Percentiles rank a stretch among this genome's conserved stretches.
phyloP scores from a whole-genome alignment of 805 yeast species.

The Ogataea degrootiae region DNA sequence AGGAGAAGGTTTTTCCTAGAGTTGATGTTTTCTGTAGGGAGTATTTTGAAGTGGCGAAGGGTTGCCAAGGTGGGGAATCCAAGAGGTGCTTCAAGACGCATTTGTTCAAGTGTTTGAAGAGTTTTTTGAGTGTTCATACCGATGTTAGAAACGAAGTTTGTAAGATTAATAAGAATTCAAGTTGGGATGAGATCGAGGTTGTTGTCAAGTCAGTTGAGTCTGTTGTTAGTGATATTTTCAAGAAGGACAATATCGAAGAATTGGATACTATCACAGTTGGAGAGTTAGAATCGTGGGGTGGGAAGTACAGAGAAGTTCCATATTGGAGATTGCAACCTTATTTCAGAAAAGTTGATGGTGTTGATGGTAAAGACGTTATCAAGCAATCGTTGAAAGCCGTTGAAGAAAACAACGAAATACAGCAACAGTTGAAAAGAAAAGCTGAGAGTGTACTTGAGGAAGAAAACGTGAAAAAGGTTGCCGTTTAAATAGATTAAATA shows the following conservation, averaged over 20 bases:
- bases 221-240: conserved; percentile 54
- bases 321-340: conserved; percentile 97
- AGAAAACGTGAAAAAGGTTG: neutral
- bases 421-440: conserved; percentile 8
- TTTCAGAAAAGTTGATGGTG: conserved; percentile 85
- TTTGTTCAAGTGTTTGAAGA: conserved; percentile 77
- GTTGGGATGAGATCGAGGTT: conserved; percentile 42
- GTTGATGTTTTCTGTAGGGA: conserved; percentile 81
- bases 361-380: conserved; percentile 40
- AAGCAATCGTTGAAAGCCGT: conserved; percentile 17
- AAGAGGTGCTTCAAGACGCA: conserved; percentile 86
- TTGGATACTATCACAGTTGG: conserved; percentile 55
- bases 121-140: conserved; percentile 72
- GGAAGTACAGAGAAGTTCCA: conserved; percentile 74
- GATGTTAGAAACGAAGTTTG: conserved; percentile 77
- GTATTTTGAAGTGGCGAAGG: conserved; percentile 76
- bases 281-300: conserved; percentile 66
- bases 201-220: conserved; percentile 65
- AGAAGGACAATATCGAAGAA: conserved; percentile 45
- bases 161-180: conserved; percentile 31
- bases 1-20: conserved; percentile 71
- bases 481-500: neutral
- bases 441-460: conserved; percentile 1
- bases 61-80: conserved; percentile 64
- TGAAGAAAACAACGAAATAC: conserved; percentile 9